phyloP scores from a whole-genome alignment of 768 basidiomycete species.

The Tricholoma hemisulphureum region DNA sequence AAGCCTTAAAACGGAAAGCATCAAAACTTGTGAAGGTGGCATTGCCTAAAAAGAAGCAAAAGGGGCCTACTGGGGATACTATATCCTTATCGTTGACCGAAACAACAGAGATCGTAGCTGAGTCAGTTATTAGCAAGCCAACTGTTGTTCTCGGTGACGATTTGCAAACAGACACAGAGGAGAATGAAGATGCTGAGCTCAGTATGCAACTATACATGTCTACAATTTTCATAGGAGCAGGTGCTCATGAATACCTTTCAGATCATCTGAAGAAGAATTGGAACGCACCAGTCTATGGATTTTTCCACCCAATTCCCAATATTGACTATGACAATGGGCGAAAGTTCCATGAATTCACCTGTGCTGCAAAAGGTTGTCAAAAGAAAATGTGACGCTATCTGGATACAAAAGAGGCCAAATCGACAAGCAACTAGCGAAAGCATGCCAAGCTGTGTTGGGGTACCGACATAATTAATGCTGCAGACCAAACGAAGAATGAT shows the following conservation, averaged over 20 bases:
- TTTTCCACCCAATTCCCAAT: conserved; percentile 17
- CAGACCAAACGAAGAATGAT: conserved; percentile 10
- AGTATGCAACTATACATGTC: background rate
- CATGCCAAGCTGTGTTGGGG: conserved; percentile 31
- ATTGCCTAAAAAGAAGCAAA: background rate
- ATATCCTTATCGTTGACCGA: background rate
- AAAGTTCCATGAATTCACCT: conserved; percentile 22
- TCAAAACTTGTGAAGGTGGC: background rate
- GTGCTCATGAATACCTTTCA: background rate
- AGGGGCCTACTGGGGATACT: background rate
- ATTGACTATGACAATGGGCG: conserved; percentile 18
- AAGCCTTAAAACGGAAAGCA: background rate
- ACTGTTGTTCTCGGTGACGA: background rate
- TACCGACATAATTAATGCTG: conserved; percentile 20
- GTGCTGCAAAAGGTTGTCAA: conserved; percentile 16
- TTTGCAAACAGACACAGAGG: background rate
- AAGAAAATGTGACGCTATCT: conserved; percentile 14
- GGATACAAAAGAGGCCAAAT: conserved; percentile 21
- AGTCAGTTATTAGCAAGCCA: background rate
- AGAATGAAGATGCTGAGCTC: background rate
- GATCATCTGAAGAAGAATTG: conserved; percentile 22
- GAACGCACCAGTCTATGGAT: conserved; percentile 27
- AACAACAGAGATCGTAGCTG: background rate
- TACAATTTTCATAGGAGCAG: no score
- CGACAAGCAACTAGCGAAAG: conserved; percentile 28